These are phyloP conservation scores for Globisporangium carolinianum DNA, from an alignment of 352 stramenopile species.

Conservation along the genomic window DNA sequence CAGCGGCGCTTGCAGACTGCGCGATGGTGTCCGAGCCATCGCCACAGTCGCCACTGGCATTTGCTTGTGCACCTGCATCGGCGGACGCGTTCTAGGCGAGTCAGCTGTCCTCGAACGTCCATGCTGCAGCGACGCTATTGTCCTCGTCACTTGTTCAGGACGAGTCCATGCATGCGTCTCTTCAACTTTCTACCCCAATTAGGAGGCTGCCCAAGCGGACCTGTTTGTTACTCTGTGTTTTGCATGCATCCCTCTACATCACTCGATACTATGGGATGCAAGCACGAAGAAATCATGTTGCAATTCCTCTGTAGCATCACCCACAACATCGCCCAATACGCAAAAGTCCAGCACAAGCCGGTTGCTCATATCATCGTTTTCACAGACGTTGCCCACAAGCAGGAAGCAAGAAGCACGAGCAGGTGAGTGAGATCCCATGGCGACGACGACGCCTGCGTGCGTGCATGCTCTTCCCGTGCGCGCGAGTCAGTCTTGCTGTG, in stretches of 20 bases:
- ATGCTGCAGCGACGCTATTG: background rate
- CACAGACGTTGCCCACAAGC: background rate
- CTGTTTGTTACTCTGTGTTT: too few species aligned
- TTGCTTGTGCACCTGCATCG: background rate
- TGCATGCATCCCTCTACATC: too few species aligned
- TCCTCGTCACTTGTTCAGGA: too few species aligned
- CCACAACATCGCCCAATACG: background rate
- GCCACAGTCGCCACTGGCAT: background rate
- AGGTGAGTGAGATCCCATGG: background rate
- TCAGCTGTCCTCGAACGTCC: too few species aligned
- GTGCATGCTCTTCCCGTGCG: background rate
- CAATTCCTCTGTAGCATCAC: background rate
- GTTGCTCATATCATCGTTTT: background rate
- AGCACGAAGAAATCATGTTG: background rate
- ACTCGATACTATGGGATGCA: background rate
- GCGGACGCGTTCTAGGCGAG: background rate
- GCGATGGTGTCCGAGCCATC: background rate
- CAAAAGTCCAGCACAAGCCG: background rate
- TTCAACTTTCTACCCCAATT: too few species aligned
- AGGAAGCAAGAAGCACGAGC: background rate
- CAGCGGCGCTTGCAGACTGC: conserved; percentile 4
- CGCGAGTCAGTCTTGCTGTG: background rate
- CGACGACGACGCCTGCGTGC: background rate
- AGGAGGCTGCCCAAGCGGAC: too few species aligned
- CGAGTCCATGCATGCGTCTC: too few species aligned